phyloP scores from a whole-genome alignment of 139 green algal genomes.

The Dunaliella sp. region DNA sequence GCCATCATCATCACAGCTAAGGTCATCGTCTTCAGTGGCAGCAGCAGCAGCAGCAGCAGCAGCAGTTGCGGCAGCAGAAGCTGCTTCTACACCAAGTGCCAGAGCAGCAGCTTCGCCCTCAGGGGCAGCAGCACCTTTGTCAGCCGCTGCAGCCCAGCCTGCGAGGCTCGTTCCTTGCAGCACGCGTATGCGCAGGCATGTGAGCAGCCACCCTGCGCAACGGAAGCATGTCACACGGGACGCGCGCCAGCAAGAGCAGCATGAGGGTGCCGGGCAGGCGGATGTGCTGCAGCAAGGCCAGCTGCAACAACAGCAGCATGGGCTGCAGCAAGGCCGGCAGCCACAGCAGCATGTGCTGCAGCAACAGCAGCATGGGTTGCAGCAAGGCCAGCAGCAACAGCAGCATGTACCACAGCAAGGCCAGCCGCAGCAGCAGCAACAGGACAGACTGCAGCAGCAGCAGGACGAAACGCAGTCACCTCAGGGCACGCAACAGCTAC shows the following conservation, averaged over 20 bases:
- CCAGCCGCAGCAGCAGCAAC: not conserved
- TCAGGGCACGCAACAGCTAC: no score
- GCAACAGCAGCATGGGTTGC: not conserved
- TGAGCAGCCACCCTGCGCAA: not conserved
- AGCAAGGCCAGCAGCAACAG: not conserved
- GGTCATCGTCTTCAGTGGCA: no score
- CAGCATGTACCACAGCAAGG: no score
- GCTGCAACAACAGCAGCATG: not conserved
- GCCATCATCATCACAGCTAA: no score
- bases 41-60: not conserved
- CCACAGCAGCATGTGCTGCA: not conserved
- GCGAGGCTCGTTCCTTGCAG: no score
- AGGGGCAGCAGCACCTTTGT: not conserved
- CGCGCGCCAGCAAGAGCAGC: not conserved
- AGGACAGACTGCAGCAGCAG: conserved; percentile 28
- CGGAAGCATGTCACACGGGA: not conserved
- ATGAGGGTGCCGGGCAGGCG: not conserved
- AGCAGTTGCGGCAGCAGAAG: conserved; percentile 8
- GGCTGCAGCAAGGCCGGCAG: not conserved
- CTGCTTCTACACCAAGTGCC: not conserved
- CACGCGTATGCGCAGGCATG: not conserved
- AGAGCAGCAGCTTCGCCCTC: not conserved
- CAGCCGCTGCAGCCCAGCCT: not conserved
- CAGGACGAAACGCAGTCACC: not conserved
- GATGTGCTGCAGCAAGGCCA: not conserved